Evolutionary conservation across 140 eudicot genomes (phyloP), one percentile per base, ranked within the genome.

Genomic region (Senecio squalidus): DNA sequence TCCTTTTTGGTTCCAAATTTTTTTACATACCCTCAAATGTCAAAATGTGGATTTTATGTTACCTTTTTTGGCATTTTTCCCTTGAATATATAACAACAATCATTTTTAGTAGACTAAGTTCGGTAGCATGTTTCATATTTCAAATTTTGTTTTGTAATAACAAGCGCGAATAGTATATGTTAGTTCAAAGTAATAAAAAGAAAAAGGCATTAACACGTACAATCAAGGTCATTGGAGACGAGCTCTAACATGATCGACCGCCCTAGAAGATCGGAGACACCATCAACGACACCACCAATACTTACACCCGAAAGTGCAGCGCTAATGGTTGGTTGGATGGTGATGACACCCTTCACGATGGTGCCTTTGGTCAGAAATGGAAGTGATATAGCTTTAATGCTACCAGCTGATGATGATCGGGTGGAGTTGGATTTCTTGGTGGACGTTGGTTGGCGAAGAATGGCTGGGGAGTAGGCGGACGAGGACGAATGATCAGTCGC

Each of bases 391-490:
- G 69, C 69, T 49, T 62, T 62, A 6, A 62, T 62, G 21, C 1
- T 47, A 46, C 48, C 48, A 31, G 23, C 58, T 18, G 69, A 62
- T 23, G 46, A 21, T 48, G 69, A 31, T 21, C 69, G 33, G 15
- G 45, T 45, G 55, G 67, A 18, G 7, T 9, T 63, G 26, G 69
- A 20, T 34, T 49, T 63, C 49, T 22, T 63, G 49, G 69, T 49
- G 69, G 69, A 30, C 3, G 34, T n/a, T 3, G n/a, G 13, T 0
- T 24, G 50, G 24, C 38, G 51, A 38, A 49, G 48, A 23, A 33
- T 23, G 49, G 46, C 25, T 10, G 69, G 59, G 23, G 69, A 63
- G 69, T 63, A 63, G 69, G 69, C 69, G 14, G 69, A 36, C 25
- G 69, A 49, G 27, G 69, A 34, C 11, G 69, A 63, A 34, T 63